Conservation (phyloP, 441 rosid genomes). For the Kokia cookei region DNA sequence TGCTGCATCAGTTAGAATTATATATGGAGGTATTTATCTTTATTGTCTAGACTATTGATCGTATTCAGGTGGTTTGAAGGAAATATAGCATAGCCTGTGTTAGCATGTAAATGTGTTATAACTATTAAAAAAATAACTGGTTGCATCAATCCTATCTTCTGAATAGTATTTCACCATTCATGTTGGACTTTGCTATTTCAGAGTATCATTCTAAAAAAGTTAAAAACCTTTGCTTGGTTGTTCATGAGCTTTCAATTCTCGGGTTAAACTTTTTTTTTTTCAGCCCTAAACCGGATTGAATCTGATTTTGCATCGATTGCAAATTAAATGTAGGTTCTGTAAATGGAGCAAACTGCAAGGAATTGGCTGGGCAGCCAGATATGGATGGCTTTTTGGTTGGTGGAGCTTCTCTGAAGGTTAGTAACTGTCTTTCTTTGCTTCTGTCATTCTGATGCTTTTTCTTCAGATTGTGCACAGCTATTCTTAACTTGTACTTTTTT, state of each 20-base stretch:
- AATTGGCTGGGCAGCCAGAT: constrained; percentile 51
- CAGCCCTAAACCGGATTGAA: not conserved
- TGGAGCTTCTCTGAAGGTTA: constrained; percentile 74
- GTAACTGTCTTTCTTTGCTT: not conserved
- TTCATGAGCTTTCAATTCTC: not conserved
- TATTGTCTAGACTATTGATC: not conserved
- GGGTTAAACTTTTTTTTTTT: not conserved
- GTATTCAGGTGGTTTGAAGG: not conserved
- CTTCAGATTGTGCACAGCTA: not conserved
- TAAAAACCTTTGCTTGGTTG: not conserved
- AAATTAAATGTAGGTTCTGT: constrained; percentile 42
- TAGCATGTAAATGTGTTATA: not conserved
- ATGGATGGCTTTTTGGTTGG: constrained; percentile 79
- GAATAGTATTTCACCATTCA: not conserved
- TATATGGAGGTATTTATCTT: constrained; percentile 59
- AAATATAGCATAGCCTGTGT: not conserved
- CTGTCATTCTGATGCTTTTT: not conserved
- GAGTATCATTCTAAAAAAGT: not conserved
- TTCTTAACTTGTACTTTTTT: not conserved
- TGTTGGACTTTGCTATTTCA: not conserved
- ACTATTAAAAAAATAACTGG: not conserved
- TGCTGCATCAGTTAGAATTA: constrained; percentile 56
- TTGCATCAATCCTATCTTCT: not conserved
- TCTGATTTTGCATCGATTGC: not conserved
- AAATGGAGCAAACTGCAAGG: constrained; percentile 62